Base-by-base conservation (phyloP, 2,329 filamentous ascomycete genomes). In the Byssochlamys sp. region DNA sequence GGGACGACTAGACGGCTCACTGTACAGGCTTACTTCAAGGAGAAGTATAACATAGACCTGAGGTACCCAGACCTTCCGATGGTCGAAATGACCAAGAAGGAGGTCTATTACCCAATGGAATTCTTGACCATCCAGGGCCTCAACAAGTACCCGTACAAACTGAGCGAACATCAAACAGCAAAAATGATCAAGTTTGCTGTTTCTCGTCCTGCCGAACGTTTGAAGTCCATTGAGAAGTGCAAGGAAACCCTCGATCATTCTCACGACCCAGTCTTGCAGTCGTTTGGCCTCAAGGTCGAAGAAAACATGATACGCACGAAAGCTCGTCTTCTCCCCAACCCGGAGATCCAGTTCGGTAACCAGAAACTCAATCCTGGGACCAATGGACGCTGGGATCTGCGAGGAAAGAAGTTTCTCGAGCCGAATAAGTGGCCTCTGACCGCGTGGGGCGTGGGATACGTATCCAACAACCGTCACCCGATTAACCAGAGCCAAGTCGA, bases 151-250 rank as follows among this genome's bases (percentile, higher is more conserved):
- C 75, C 74, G 2, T 80, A 73, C 68, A 86, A 86, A 71, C 69
- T 85, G 52, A 79, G 79, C 54, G 82, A 84, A 56, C 66, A 67
- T 0, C 79, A 95, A 75, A 96, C 92, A 0, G 77, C 86, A 0
- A 75, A 81, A 4, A 99, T 99, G 94, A 96, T 99, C 77, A 92
- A 88, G 71, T 90, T 92, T 66, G 91, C 92, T 0, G 92, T 96
- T 3, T 90, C 88, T 4, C 81, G 86, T 1, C 94, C 94, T 0
- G 69, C 71, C 0, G 70, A 84, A 29, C 88, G 94, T n/a, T 82
- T 84, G 62, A 65, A 70, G 0, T 83, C 88, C 24, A 91, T 97
- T 63, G 75, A 84, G 53, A 70, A 81, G 2, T 88, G 88, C 14
- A 82, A 96, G 7, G 68, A 75, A 0, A 81, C 87, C 62, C 78